A percentile compares a stretch with the other conserved stretches of the same genome.
These are phyloP conservation scores for Pseudogymnoascus sp. DNA, from an alignment of 2,329 filamentous ascomycete genomes.

Conservation along the genomic window DNA sequence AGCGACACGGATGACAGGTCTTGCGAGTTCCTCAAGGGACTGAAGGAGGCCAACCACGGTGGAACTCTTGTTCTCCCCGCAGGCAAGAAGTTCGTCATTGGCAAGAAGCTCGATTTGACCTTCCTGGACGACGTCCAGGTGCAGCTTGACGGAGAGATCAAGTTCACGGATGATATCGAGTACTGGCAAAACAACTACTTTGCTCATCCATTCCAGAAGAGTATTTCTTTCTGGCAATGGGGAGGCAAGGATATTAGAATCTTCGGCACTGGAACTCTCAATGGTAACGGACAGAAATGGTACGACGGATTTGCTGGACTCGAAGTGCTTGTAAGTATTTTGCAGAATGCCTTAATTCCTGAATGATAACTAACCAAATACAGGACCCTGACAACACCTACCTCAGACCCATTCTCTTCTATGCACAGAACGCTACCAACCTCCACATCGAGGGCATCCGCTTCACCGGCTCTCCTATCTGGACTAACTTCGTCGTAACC, in stretches of 20 bases:
- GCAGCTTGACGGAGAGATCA: constrained; percentile 49
- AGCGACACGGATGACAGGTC: constrained; percentile 51
- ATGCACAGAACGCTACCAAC: constrained; percentile 54
- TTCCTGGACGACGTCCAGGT: constrained; percentile 52
- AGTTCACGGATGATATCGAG: constrained; percentile 38
- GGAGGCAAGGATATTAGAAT: constrained; percentile 55
- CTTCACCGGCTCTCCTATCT: constrained; percentile 54
- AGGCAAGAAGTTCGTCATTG: constrained; percentile 47
- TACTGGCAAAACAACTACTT: constrained; percentile 37
- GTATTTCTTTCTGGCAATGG: constrained; percentile 58
- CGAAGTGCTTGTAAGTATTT: constrained; percentile 35
- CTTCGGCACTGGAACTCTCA: constrained; percentile 41
- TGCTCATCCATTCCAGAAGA: constrained; percentile 44
- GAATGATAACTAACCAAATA: constrained; percentile 5
- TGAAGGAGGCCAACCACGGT: constrained; percentile 51
- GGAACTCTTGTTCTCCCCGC: constrained; percentile 40
- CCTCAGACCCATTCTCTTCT: constrained; percentile 52
- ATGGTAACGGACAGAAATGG: constrained; percentile 22
- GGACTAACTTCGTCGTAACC: constrained; percentile 56
- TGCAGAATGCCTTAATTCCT: not conserved
- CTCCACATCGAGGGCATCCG: constrained; percentile 50
- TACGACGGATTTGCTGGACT: constrained; percentile 26
- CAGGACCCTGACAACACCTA: constrained; percentile 47
- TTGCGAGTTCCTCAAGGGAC: constrained; percentile 44
- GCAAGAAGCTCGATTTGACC: constrained; percentile 50